These are phyloP conservation scores for Scedosporium dehoogii DNA, from an alignment of 2,329 filamentous ascomycete species.

Conservation along the genomic window DNA sequence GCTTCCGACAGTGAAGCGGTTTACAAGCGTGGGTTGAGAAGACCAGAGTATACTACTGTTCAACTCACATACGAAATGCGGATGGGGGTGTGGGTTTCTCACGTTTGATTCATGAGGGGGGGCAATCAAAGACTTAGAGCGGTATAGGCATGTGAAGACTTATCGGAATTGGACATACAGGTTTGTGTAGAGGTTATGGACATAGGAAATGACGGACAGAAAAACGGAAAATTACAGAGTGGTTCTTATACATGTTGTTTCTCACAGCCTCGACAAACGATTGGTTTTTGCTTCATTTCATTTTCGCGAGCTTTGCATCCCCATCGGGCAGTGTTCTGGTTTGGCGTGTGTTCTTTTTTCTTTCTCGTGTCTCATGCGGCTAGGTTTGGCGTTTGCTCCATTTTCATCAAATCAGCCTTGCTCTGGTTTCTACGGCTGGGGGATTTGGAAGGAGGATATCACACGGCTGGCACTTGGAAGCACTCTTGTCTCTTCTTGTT, in stretches of 20 bases:
- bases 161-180: neutral
- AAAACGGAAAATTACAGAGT: neutral
- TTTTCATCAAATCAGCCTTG: neutral
- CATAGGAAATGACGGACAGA: neutral
- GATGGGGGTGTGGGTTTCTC: neutral
- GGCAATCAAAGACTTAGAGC: neutral
- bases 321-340: neutral
- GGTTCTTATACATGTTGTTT: neutral
- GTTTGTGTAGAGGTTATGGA: neutral
- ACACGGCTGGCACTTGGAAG: neutral
- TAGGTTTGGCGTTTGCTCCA: neutral
- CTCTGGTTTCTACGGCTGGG: neutral
- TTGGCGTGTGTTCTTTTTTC: neutral
- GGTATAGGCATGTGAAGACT: neutral
- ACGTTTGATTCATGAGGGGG: neutral
- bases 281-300: neutral
- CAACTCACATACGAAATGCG: too few relatives aligned
- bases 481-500: neutral
- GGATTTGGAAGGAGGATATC: neutral
- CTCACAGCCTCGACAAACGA: neutral
- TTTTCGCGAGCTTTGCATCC: neutral
- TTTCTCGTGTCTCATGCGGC: neutral
- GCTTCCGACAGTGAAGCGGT: too few relatives aligned
- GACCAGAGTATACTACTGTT: too few relatives aligned
- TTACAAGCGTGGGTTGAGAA: too few relatives aligned